Evolutionary conservation across 371 early-diverging fungal genomes (phyloP), one percentile per base, ranked within the genome.

Genomic region (Coemansia sp.): DNA sequence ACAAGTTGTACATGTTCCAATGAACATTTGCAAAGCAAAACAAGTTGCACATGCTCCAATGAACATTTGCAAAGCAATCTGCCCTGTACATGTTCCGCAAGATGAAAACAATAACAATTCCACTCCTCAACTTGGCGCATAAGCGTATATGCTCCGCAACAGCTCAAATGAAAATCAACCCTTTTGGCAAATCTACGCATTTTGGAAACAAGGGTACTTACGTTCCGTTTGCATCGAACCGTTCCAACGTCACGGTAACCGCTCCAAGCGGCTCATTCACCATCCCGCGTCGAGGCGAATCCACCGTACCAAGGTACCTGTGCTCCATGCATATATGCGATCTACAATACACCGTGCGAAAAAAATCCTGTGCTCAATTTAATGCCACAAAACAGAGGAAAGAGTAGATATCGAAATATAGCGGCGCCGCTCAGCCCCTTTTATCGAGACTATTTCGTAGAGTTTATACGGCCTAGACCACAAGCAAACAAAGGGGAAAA

Each of bases 221-320:
- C 78, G 40, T 60, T 67, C 78, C 78, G 20, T 74, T 28, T 4
- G 57, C 16, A 50, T 78, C 75, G 14, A 69, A 14, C 25, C 44
- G 62, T 59, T 69, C 78, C 50, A 78, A 21, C 16, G 33, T 40
- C 12, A 78, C 68, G 44, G 61, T 69, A 21, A 78, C 66, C 28
- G 75, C 39, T 9, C 44, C 62, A 23, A 78, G 63, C 1, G n/a
- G 52, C 50, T 59, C 53, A 23, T 53, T 33, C 8, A 58, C 78
- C 6, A 66, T 44, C 18, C 70, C 75, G 14, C 51, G 18, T n/a
- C 23, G 18, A 9, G 78, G 78, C 14, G 78, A 20, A 6, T 64
- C 42, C 14, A 78, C 57, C 4, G 63, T 58, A 25, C 70, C 75
- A 30, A 56, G 40, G 23, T 75, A 78, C 66, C 64, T 78, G 69